Conservation (phyloP, 2,329 filamentous ascomycete genomes). For the Metarhizium sp. region DNA sequence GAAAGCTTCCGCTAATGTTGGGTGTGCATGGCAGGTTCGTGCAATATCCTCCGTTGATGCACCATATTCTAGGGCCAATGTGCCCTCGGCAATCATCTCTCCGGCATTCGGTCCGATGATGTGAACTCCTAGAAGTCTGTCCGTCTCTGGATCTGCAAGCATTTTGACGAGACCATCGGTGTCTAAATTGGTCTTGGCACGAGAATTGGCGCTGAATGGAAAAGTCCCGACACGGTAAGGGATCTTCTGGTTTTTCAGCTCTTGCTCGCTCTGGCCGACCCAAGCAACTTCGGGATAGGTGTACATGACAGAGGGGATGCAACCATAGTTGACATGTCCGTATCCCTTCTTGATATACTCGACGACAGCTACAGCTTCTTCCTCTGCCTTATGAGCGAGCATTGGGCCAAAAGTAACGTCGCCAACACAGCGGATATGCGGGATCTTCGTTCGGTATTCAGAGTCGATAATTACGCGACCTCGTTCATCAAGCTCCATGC, state of each 20-base stretch:
- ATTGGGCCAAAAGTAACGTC: constrained; percentile 97
- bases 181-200: constrained; percentile 97
- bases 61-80: constrained; percentile 90
- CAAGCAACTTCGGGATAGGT: constrained; percentile 97
- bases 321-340: constrained; percentile 97
- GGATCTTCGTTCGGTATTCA: constrained; percentile 95
- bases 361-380: constrained; percentile 88
- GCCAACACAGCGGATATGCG: constrained; percentile 93
- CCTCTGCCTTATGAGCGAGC: constrained; percentile 98
- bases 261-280: constrained; percentile 96
- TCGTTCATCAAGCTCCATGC: constrained; percentile 83
- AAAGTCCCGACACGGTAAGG: constrained; percentile 92
- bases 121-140: constrained; percentile 89
- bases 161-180: constrained; percentile 96
- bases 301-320: constrained; percentile 99
- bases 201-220: constrained; percentile 96
- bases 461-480: constrained; percentile 95
- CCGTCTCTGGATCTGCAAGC: constrained; percentile 90
- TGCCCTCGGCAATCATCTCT: constrained; percentile 98
- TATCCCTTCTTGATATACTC: constrained; percentile 98
- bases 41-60: constrained; percentile 92
- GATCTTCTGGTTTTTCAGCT: constrained; percentile 80
- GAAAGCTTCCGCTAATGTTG: constrained; percentile 92
- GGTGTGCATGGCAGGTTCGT: constrained; percentile 92
- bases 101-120: constrained; percentile 94